A percentile compares a stretch with the other conserved stretches of the same genome.
These are phyloP conservation scores for Staphylotrichum tortipilum DNA, from an alignment of 495 filamentous ascomycete genomes.

Conservation along the genomic window DNA sequence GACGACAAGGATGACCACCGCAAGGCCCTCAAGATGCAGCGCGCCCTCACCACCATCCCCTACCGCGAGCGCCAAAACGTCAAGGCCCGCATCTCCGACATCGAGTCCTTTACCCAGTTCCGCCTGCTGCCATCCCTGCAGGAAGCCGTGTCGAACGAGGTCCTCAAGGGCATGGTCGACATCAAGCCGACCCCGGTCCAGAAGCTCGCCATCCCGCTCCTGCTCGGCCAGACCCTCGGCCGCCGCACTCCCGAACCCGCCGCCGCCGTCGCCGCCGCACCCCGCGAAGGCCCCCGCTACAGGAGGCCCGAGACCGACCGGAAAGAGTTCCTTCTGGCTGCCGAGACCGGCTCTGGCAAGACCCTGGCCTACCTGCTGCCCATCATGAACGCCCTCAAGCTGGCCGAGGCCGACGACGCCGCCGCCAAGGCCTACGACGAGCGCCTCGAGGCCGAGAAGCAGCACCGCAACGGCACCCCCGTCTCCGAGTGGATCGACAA, in stretches of 20 bases:
- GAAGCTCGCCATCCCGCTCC: constrained; percentile 70
- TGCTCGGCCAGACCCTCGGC: constrained; percentile 43
- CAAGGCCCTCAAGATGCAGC: constrained; percentile 94
- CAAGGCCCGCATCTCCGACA: constrained; percentile 57
- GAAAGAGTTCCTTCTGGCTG: constrained; percentile 77
- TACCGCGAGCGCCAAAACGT: constrained; percentile 61
- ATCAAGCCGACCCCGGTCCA: constrained; percentile 81
- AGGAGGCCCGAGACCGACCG: constrained; percentile 26
- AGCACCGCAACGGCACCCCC: constrained; percentile 43
- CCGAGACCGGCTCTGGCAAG: constrained; percentile 95
- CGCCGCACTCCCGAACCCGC: not conserved
- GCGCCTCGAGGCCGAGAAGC: constrained; percentile 35
- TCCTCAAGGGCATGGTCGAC: constrained; percentile 60
- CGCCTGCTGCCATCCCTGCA: constrained; percentile 62
- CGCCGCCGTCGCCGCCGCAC: too few species aligned
- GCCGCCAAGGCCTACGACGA: constrained; percentile 45
- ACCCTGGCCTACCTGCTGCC: constrained; percentile 87
- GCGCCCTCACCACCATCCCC: constrained; percentile 59
- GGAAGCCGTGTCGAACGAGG: constrained; percentile 61
- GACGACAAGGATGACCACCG: constrained; percentile 32
- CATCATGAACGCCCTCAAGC: constrained; percentile 71
- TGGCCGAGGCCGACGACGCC: constrained; percentile 56
- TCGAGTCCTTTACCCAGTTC: constrained; percentile 75
- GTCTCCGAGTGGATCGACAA: constrained; percentile 32
- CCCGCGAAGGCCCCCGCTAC: too few species aligned